phyloP scores from a whole-genome alignment of 2,329 filamentous ascomycete genomes.

The Alternaria hordeiaustralica region DNA sequence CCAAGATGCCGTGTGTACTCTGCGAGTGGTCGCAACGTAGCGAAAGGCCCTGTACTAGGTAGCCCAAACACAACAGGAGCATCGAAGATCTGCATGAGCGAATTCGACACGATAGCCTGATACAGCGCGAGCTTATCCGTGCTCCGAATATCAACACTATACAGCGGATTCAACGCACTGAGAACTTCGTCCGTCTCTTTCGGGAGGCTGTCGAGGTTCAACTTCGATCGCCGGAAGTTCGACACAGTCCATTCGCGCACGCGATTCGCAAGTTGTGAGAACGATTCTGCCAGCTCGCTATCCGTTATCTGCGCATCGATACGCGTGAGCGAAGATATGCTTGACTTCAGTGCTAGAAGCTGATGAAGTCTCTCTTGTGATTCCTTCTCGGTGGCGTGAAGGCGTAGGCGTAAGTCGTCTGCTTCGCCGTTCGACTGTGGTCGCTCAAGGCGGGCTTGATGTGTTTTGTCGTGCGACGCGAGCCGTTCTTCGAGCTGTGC shows the following conservation, averaged over 20 bases:
- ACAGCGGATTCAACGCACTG: constrained; percentile 23
- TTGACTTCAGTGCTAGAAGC: constrained; percentile 72
- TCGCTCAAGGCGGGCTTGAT: neutral
- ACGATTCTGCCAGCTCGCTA: constrained; percentile 68
- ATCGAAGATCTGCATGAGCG: constrained; percentile 38
- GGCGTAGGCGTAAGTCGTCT: constrained; percentile 34
- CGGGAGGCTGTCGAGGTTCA: constrained; percentile 41
- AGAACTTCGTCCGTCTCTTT: constrained; percentile 24
- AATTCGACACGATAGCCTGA: constrained; percentile 37
- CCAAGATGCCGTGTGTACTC: constrained; percentile 23
- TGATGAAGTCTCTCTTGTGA: constrained; percentile 63
- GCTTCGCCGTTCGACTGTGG: constrained; percentile 27
- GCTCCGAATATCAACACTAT: constrained; percentile 9
- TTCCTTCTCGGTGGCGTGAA: constrained; percentile 61
- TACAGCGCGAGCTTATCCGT: constrained; percentile 41
- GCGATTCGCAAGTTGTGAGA: constrained; percentile 68
- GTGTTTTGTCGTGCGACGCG: constrained; percentile 23
- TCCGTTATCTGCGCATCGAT: constrained; percentile 68
- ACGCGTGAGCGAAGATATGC: constrained; percentile 71
- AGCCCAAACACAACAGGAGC: constrained; percentile 37
- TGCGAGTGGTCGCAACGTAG: constrained; percentile 24
- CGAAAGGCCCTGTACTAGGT: constrained; percentile 27
- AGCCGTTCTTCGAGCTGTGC: constrained; percentile 36
- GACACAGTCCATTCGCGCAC: constrained; percentile 77
- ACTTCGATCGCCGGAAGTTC: constrained; percentile 69